Evolutionary conservation across 805 yeast genomes (phyloP).

Genomic region (Metschnikowia cerradonensis): DNA sequence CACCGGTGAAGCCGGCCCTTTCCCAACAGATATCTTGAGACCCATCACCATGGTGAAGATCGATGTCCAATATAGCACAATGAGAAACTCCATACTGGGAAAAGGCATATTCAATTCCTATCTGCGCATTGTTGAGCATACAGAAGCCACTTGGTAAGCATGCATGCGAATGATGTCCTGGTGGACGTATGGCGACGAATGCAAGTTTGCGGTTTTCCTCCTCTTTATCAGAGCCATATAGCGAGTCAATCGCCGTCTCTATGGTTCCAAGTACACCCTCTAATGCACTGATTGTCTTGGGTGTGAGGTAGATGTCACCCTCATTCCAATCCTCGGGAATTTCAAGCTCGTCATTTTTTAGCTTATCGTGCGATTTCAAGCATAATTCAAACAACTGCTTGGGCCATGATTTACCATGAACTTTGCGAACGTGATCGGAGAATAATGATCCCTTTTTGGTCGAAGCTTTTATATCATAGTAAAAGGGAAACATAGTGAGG

Average conservation of each 20-base stretch:
- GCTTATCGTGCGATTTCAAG: constrained; percentile 50
- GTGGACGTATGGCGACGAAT: constrained; percentile 72
- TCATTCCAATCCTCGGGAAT: constrained; percentile 80
- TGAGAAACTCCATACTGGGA: constrained; percentile 63
- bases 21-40: constrained; percentile 84
- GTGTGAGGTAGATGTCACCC: constrained; percentile 74
- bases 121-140: constrained; percentile 73
- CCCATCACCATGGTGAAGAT: constrained; percentile 87
- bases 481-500: constrained; percentile 59
- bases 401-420: constrained; percentile 79
- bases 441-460: constrained; percentile 45
- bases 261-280: constrained; percentile 76
- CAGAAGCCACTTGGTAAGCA: constrained; percentile 85
- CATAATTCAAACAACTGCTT: constrained; percentile 54
- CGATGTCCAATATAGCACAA: constrained; percentile 78
- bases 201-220: constrained; percentile 39
- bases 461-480: constrained; percentile 48
- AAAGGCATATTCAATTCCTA: constrained; percentile 74
- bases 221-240: constrained; percentile 19
- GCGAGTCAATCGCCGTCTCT: constrained; percentile 61
- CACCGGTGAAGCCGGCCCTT: constrained; percentile 56
- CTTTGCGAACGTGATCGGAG: constrained; percentile 57
- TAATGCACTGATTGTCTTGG: constrained; percentile 62
- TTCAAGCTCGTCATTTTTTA: constrained; percentile 54
- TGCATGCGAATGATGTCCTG: constrained; percentile 85